phyloP scores from a whole-genome alignment of 306 rosid genomes.

The Acmispon strigosus region DNA sequence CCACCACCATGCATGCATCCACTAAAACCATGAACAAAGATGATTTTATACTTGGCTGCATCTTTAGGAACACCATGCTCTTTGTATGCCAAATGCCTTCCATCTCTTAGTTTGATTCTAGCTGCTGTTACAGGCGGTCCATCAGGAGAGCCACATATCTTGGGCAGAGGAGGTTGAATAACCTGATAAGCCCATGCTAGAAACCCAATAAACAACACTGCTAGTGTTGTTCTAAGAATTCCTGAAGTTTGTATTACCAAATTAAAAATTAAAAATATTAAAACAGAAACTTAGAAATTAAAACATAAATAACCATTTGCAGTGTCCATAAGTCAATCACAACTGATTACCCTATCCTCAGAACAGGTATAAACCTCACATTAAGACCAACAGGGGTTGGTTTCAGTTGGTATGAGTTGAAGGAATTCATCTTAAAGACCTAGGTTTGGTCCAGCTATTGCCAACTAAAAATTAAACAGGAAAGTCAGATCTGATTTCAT shows the following conservation, averaged over 20 bases:
- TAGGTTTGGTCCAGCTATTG: background rate
- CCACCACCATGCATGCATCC: conserved; percentile 61
- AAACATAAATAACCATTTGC: background rate
- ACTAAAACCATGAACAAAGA: conserved; percentile 50
- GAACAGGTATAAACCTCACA: background rate
- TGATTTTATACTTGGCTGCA: conserved; percentile 58
- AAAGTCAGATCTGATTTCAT: too few relatives aligned
- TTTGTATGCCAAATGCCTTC: conserved; percentile 80
- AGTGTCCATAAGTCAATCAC: background rate
- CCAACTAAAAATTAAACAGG: background rate
- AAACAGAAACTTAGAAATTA: background rate
- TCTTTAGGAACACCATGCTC: conserved; percentile 74
- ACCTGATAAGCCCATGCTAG: conserved; percentile 75
- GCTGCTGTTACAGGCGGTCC: conserved; percentile 74
- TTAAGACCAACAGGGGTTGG: background rate
- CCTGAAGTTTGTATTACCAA: conserved; percentile 39
- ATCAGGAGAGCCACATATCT: conserved; percentile 66
- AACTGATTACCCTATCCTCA: background rate
- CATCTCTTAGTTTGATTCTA: conserved; percentile 76
- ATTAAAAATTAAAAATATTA: background rate
- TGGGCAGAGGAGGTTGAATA: conserved; percentile 65
- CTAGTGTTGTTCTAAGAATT: conserved; percentile 40
- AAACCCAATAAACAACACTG: conserved; percentile 51
- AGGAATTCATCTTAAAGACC: background rate
- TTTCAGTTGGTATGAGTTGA: background rate